phyloP scores from a whole-genome alignment of 2,329 filamentous ascomycete species.

The Orbilia javanica region DNA sequence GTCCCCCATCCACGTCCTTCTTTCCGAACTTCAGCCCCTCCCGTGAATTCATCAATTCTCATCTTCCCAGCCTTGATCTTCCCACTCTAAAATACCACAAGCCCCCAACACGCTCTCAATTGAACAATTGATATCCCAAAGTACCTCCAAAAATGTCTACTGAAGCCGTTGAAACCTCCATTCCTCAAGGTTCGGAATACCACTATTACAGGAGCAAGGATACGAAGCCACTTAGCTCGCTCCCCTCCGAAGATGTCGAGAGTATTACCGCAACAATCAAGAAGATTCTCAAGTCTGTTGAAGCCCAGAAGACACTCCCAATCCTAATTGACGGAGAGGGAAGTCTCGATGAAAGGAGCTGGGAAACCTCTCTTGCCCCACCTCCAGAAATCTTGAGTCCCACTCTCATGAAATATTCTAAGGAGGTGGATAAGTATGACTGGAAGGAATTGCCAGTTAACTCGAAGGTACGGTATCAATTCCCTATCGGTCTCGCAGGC shows the following conservation, averaged over 20 bases:
- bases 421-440: constrained; percentile 34
- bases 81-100: constrained; percentile 16
- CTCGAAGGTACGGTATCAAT: constrained; percentile 22
- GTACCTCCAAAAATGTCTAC: constrained; percentile 39
- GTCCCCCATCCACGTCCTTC: constrained; percentile 14
- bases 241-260: constrained; percentile 35
- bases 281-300: constrained; percentile 43
- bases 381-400: constrained; percentile 25
- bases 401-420: constrained; percentile 37
- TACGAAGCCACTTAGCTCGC: constrained; percentile 51
- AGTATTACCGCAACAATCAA: constrained; percentile 17
- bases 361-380: constrained; percentile 34
- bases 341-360: constrained; percentile 13
- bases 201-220: constrained; percentile 48
- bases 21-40: constrained; percentile 13
- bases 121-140: neutral
- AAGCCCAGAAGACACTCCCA: constrained; percentile 38
- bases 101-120: constrained; percentile 9
- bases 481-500: neutral
- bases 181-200: constrained; percentile 13
- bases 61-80: neutral
- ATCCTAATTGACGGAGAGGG: constrained; percentile 44
- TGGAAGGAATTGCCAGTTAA: constrained; percentile 18
- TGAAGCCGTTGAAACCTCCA: constrained; percentile 32
- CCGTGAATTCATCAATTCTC: constrained; percentile 7